Evolutionary conservation across 805 yeast genomes (phyloP), one percentile per base, ranked within the genome.

Genomic region (Saccharomycopsis sp.): DNA sequence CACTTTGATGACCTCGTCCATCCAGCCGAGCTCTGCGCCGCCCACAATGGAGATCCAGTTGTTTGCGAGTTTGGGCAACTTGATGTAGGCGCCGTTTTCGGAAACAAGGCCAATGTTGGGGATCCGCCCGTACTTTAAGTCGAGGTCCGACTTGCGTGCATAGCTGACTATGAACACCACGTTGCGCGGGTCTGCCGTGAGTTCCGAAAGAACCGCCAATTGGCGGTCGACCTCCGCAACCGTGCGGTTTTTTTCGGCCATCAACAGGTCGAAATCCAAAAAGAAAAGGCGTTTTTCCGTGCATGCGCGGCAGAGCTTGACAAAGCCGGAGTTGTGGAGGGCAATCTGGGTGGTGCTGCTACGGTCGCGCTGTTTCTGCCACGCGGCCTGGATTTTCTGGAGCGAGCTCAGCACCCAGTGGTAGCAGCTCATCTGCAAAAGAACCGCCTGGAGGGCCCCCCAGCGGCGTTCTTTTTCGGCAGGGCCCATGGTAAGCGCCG

Each of bases 11-110:
- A 87, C 82, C 41, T 80, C 77, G 2, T 78, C 76, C 69, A 83
- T 77, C 91, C 92, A 87, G 18, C 73, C 73, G 62, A 78, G 70
- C 56, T 76, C 74, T 34, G 75, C 79, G 60, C 81, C 81, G 58
- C 81, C 80, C 34, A 82, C 81, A 21, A 86, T 74, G 1, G 86
- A 77, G 52, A 79, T 71, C 96, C 96, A 89, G 12, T 74, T 70
- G 16, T 20, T 51, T 70, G 24, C 73, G 63, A 68, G 65, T 20
- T 80, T 77, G 15, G 79, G 78, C 18, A 82, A 65, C 67, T 80
- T 84, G 37, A 92, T 77, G 65, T 80, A 89, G 0, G 90, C 95
- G 41, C 98, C 98, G 67, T 86, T 85, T 70, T 91, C 98, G 1
- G 97, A 96, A 62, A 92, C 83, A 55, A 92, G 74, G 0, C 97